These are phyloP conservation scores for Pichia scutulata DNA, from an alignment of 805 yeast species.

Conservation along the genomic window DNA sequence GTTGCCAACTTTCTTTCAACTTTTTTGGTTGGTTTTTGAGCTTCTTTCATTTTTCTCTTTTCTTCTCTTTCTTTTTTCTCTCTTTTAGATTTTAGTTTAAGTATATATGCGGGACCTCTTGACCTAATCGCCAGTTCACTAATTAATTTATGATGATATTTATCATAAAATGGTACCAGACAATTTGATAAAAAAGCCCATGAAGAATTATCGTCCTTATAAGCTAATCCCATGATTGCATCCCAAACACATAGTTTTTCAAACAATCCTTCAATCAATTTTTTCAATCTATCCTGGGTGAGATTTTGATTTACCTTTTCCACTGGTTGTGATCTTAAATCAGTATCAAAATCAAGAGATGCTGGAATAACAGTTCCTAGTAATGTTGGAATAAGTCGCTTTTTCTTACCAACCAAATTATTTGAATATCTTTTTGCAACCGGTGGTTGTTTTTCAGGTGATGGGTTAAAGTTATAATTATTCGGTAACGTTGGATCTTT, in stretches of 20 bases:
- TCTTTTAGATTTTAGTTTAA: conserved; percentile 8
- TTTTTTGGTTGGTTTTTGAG: neutral
- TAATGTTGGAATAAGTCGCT: conserved; percentile 27
- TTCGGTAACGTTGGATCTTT: neutral
- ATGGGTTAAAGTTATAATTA: neutral
- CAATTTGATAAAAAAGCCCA: conserved; percentile 21
- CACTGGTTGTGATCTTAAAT: conserved; percentile 14
- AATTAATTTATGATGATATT: conserved; percentile 18
- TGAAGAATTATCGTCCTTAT: conserved; percentile 22
- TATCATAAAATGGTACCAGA: conserved; percentile 26
- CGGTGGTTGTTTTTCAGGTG: neutral
- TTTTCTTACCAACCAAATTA: conserved; percentile 23
- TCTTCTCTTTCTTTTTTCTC: conserved; percentile 5
- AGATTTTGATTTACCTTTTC: neutral
- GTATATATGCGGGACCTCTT: conserved; percentile 23
- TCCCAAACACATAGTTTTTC: conserved; percentile 29
- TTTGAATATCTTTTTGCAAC: neutral
- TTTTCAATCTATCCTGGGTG: neutral
- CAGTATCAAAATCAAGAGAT: conserved; percentile 21
- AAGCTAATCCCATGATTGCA: conserved; percentile 23
- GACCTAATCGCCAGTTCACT: conserved; percentile 23
- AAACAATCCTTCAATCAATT: conserved; percentile 17
- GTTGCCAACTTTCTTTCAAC: neutral
- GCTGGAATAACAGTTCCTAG: conserved; percentile 25
- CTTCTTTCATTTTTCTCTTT: conserved; percentile 2